Conservation (phyloP, 2,329 filamentous ascomycete genomes). For the Ramularia collo-cygni region DNA sequence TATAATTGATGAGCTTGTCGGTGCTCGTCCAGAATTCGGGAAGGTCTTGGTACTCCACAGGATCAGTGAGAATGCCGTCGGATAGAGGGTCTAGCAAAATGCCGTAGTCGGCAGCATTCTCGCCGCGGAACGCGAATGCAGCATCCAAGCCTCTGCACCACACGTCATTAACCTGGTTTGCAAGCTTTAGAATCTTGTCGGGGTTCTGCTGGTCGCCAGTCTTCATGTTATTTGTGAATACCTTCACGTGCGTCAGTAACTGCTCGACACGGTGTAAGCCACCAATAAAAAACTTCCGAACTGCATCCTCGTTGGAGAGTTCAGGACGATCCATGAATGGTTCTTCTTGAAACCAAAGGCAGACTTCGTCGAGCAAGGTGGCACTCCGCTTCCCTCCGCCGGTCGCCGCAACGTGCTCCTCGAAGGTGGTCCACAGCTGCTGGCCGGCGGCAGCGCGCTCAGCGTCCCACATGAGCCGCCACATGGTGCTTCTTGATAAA, state of each 20-base stretch:
- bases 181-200: constrained; percentile 41
- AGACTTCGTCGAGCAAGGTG: constrained; percentile 65
- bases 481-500: constrained; percentile 62
- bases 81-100: constrained; percentile 58
- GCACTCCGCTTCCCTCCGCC: constrained; percentile 55
- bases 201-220: constrained; percentile 12
- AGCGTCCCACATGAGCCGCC: constrained; percentile 79
- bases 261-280: constrained; percentile 23
- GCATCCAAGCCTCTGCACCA: constrained; percentile 58
- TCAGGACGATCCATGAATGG: constrained; percentile 61
- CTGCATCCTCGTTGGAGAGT: constrained; percentile 65
- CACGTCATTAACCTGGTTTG: constrained; percentile 67
- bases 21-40: constrained; percentile 83
- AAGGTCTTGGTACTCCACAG: constrained; percentile 58
- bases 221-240: constrained; percentile 19
- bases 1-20: constrained; percentile 36
- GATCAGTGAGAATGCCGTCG: constrained; percentile 38
- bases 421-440: constrained; percentile 74
- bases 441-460: constrained; percentile 81
- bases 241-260: constrained; percentile 16
- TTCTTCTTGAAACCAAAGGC: constrained; percentile 68
- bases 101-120: constrained; percentile 65
- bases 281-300: constrained; percentile 76
- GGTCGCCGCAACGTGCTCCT: constrained; percentile 50
- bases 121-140: constrained; percentile 63